Conservation (phyloP, 2,329 filamentous ascomycete genomes). For the Chaetomiaceae sp. region DNA sequence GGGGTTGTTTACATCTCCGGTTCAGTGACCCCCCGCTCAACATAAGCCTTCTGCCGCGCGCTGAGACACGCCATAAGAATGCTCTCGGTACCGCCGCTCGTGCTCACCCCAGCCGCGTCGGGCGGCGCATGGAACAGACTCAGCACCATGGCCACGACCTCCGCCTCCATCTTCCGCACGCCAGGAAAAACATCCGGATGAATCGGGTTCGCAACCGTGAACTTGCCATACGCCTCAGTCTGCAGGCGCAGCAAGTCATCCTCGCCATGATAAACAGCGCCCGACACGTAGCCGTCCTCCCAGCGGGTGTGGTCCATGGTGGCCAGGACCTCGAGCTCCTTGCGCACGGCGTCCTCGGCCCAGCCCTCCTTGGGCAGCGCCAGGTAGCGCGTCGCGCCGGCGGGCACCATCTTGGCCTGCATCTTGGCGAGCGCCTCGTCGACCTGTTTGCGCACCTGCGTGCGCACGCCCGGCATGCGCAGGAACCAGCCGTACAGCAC, state of each 20-base stretch:
- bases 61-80: conserved; percentile 93
- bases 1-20: conserved; percentile 72
- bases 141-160: conserved; percentile 92
- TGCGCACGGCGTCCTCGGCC: conserved; percentile 68
- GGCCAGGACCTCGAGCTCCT: conserved; percentile 71
- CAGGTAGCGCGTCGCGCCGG: conserved; percentile 65
- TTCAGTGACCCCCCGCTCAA: conserved; percentile 79
- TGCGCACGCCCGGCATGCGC: conserved; percentile 76
- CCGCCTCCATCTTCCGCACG: conserved; percentile 98
- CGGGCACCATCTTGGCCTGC: conserved; percentile 74
- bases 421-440: conserved; percentile 72
- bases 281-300: conserved; percentile 93
- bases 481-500: conserved; percentile 81
- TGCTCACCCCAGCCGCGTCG: conserved; percentile 82
- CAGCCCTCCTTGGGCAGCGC: conserved; percentile 78
- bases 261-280: conserved; percentile 94
- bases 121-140: conserved; percentile 82
- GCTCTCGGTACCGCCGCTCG: conserved; percentile 89
- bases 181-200: conserved; percentile 98
- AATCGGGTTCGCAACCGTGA: conserved; percentile 92
- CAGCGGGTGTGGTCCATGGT: conserved; percentile 90
- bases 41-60: conserved; percentile 81
- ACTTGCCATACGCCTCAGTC: conserved; percentile 86
- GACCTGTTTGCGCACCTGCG: conserved; percentile 79
- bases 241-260: conserved; percentile 75